Evolutionary conservation across 345 rosid species (phyloP), one percentile per base, ranked within the genome.

Genomic region (Euphorbia pulcherrima): DNA sequence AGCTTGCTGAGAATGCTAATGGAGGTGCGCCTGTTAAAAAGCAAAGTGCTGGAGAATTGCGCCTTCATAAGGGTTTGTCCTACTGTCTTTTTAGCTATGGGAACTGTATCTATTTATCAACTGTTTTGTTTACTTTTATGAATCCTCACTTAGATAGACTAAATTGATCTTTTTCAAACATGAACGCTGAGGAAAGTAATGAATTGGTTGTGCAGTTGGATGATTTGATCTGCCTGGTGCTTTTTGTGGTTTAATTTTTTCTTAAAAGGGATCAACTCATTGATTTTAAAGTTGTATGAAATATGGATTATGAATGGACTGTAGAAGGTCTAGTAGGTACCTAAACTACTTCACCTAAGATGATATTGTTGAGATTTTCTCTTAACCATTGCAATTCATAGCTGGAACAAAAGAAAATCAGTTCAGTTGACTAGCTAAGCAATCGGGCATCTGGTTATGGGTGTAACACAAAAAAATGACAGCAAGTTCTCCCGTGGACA

Each of bases 11-110:
- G 54, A 76, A 72, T 57, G 79, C 79, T 7, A 62, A 62, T 37
- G 79, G 79, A 55, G 79, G 79, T 23, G 68, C 44, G 11, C 79
- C 75, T 3, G 14, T 62, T 21, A 76, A 76, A 35, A 76, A 76
- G 70, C 79, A 76, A 68, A 55, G 40, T 26, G 76, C 79, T 68
- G 79, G 79, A 37, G 79, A 76, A 62, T 72, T 76, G 50, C 79
- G 79, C 62, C 72, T 76, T 67, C 70, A 76, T 41, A 76, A 76
- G 62, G 79, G 79, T 72, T 55, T 33, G 72, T 63, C 21, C 44
- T 2, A 27, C n/a, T 54, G 4, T 6, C 21, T 9, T 58, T 5
- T 58, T 58, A 16, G 18, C 1, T 13, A 20, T 39, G 52, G 12
- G 14, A 40, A 40, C 6, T 29, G 2, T 30, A n/a, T 30, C 18